phyloP scores from a whole-genome alignment of 148 eudicot genomes.

The Linanthus parryae region DNA sequence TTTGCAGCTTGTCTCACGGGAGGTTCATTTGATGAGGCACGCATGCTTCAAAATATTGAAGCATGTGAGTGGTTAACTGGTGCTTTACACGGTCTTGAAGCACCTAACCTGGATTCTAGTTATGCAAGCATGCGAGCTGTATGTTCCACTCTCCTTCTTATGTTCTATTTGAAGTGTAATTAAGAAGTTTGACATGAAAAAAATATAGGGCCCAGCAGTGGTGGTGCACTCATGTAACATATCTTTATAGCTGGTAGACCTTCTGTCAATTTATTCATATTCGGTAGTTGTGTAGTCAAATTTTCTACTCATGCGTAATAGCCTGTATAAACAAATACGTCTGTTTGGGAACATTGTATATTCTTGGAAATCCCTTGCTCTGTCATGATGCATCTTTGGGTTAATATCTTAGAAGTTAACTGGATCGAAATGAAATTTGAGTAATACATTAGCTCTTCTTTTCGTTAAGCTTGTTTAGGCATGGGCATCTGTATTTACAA shows the following conservation, averaged over 20 bases:
- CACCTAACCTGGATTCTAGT: conserved; percentile 62
- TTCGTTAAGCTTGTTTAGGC: too few species aligned
- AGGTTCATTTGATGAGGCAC: conserved; percentile 87
- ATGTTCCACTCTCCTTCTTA: conserved; percentile 23
- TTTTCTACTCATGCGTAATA: too few species aligned
- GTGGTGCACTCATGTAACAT: too few species aligned
- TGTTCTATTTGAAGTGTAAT: background rate
- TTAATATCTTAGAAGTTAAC: background rate
- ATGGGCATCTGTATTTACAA: background rate
- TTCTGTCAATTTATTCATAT: too few species aligned
- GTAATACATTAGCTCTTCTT: too few species aligned
- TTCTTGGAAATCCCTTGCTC: too few species aligned
- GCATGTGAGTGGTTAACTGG: conserved; percentile 92
- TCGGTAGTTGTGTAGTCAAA: too few species aligned
- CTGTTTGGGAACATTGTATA: too few species aligned
- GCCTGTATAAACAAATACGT: too few species aligned
- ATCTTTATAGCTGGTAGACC: too few species aligned
- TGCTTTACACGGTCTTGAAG: conserved; percentile 73
- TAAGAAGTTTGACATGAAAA: background rate
- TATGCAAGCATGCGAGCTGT: conserved; percentile 81
- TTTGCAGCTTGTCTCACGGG: conserved; percentile 73
- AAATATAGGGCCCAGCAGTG: too few species aligned
- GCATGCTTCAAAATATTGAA: conserved; percentile 76
- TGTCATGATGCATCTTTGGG: background rate
- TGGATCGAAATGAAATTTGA: background rate